Base-by-base conservation (phyloP, 2,329 filamentous ascomycete genomes). In the Verticillium klebahnii region DNA sequence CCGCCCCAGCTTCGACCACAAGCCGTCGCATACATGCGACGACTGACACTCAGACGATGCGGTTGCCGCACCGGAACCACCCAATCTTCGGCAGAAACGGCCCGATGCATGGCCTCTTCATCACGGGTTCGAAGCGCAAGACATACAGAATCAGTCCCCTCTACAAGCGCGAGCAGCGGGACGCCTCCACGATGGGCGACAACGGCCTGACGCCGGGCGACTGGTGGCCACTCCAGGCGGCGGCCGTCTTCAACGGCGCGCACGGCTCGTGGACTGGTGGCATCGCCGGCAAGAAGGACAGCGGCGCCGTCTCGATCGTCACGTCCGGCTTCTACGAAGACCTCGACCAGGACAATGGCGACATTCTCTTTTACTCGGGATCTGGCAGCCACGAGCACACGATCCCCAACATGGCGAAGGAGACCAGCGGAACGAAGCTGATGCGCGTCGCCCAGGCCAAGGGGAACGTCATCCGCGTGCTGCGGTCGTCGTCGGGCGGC, bases 151-250 rank as follows among this genome's bases (percentile, higher is more conserved):
- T 67, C 25, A 65, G 72, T 61, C 66, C 62, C 1, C 8, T 56
- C 1, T 69, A 60, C 39, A 5, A 23, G 0, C 0, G 62, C 54
- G 14, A 60, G 9, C 63, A 67, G 50, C 64, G 60, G 1, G 12
- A 57, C 2, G 64, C 67, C 9, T 61, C 67, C 5, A 62, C 69
- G 0, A 64, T 31, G 19, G 63, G 72, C 15, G 63, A 76, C 64
- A 79, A 78, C 65, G 70, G 70, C 5, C 66, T 77, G 2, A 14
- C 2, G 0, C 67, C 73, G 3, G 77, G 77, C 9, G 67, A 80
- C 34, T 87, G 85, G 84, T 87, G 78, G 77, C 82, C 84, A 0
- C 74, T 75, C 0, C 83, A 85, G 63, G 71, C 82, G 0, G 79
- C 75, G 11, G 77, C 81, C 0, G 69, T 85, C 0, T 78, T 81